phyloP scores from a whole-genome alignment of 1,284 basidiomycete species.

The Vanrija sp. region DNA sequence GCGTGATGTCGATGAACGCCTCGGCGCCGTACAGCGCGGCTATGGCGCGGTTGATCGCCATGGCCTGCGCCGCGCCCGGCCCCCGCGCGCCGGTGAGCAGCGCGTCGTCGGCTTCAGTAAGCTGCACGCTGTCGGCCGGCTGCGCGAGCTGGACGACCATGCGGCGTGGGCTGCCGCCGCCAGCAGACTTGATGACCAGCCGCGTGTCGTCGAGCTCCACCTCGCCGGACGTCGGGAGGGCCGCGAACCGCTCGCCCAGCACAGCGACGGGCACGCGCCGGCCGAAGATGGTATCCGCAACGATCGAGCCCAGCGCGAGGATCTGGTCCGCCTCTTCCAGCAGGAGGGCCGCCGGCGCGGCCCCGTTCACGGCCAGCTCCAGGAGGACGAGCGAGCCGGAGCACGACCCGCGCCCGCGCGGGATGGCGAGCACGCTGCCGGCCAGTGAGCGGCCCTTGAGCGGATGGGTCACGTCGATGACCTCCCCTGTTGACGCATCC shows the following conservation, averaged over 20 bases:
- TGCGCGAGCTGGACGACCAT: neutral
- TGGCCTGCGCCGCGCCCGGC: neutral
- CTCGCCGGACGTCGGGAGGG: neutral
- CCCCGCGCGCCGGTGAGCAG: constrained; percentile 2
- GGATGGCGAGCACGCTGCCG: constrained; percentile 8
- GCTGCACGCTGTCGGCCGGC: neutral
- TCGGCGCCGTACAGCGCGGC: constrained; percentile 11
- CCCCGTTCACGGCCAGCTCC: constrained; percentile 3
- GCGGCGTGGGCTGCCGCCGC: neutral
- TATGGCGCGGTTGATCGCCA: constrained; percentile 5
- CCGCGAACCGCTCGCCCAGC: neutral
- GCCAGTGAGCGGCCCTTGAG: neutral
- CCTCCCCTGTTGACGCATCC: neutral
- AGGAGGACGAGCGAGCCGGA: constrained; percentile 11
- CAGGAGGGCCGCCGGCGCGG: constrained; percentile 1
- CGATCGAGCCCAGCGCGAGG: constrained; percentile 10
- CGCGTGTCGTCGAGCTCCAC: neutral
- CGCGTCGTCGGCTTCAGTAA: neutral
- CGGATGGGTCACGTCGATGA: constrained; percentile 13
- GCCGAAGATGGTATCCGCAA: constrained; percentile 3
- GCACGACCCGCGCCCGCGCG: constrained; percentile 10
- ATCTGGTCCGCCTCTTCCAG: constrained; percentile 4
- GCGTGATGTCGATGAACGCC: neutral
- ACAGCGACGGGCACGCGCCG: neutral
- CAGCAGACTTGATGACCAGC: neutral